A percentile compares a stretch with the other conserved stretches of the same genome.
These are phyloP conservation scores for Fraxinus anomala DNA, from an alignment of 257 asterid species.

Conservation along the genomic window DNA sequence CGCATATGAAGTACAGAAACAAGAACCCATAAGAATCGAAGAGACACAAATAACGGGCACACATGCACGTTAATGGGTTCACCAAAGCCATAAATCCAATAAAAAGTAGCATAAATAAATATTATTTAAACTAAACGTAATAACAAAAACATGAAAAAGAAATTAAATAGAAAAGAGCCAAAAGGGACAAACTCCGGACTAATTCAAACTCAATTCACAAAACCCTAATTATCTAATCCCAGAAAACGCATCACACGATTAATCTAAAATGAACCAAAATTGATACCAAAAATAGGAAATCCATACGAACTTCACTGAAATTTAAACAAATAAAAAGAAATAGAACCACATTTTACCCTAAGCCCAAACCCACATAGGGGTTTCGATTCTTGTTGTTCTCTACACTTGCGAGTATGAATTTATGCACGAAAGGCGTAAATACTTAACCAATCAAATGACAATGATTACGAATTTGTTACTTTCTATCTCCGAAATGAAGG, in stretches of 20 bases:
- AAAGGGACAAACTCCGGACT: neutral
- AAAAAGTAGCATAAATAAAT: neutral
- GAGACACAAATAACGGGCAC: conserved; percentile 14
- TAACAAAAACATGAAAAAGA: neutral
- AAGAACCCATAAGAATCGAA: neutral
- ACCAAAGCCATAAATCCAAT: conserved; percentile 20
- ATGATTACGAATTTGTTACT: neutral
- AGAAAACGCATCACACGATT: conserved; percentile 20
- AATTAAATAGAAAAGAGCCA: neutral
- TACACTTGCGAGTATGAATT: neutral
- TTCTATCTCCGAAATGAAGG: neutral
- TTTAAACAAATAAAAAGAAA: conserved; percentile 22
- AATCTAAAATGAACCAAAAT: conserved; percentile 9
- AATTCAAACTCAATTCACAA: neutral
- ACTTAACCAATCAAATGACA: neutral
- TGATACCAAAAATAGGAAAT: neutral
- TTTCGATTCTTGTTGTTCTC: conserved; percentile 29
- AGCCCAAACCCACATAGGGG: too few species aligned
- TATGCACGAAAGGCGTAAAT: neutral
- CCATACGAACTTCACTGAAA: conserved; percentile 19
- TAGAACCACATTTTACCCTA: too few species aligned
- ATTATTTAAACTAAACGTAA: neutral
- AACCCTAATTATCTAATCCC: conserved; percentile 24
- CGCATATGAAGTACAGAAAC: conserved; percentile 7
- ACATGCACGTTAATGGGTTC: conserved; percentile 15